These are phyloP conservation scores for Sphagnum tenellum DNA, from an alignment of 225 moss, liverwort and hornwort genomes.

Conservation along the genomic window DNA sequence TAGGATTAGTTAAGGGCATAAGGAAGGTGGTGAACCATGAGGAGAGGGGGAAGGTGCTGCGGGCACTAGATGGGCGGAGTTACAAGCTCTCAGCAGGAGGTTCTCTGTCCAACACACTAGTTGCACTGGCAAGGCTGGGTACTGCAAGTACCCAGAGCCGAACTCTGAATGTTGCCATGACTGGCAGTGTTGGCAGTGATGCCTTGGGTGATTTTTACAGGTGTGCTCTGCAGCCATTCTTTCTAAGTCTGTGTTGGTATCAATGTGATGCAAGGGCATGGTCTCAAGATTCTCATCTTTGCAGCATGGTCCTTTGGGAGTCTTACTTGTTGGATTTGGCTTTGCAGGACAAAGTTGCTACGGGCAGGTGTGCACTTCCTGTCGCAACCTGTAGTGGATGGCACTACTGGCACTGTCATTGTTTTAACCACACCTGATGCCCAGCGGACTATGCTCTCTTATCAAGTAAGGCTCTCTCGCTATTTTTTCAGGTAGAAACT, in stretches of 20 bases:
- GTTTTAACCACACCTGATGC: constrained; percentile 94
- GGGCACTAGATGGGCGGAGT: constrained; percentile 63
- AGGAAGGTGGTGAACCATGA: constrained; percentile 87
- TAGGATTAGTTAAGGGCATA: constrained; percentile 64
- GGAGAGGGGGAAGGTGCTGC: constrained; percentile 67
- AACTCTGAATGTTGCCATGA: constrained; percentile 72
- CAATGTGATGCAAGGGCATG: no score
- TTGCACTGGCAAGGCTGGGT: constrained; percentile 79
- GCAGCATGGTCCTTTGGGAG: no score
- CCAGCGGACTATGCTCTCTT: constrained; percentile 95
- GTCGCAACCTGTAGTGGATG: constrained; percentile 63
- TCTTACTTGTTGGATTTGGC: no score
- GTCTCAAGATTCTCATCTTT: no score
- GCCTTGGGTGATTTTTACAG: constrained; percentile 84
- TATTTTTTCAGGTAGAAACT: background rate
- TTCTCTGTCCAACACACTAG: constrained; percentile 82
- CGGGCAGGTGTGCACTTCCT: constrained; percentile 82
- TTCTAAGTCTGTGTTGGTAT: no score
- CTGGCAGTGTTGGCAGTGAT: constrained; percentile 93
- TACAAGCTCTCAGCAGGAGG: constrained; percentile 88
- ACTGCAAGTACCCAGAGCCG: constrained; percentile 22
- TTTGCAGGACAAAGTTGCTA: constrained; percentile 58
- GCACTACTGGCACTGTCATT: constrained; percentile 92
- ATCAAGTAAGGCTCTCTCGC: constrained; percentile 41
- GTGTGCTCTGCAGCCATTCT: constrained; percentile 9